phyloP scores from a whole-genome alignment of 345 rosid species.

The Lagerstroemia speciosa region DNA sequence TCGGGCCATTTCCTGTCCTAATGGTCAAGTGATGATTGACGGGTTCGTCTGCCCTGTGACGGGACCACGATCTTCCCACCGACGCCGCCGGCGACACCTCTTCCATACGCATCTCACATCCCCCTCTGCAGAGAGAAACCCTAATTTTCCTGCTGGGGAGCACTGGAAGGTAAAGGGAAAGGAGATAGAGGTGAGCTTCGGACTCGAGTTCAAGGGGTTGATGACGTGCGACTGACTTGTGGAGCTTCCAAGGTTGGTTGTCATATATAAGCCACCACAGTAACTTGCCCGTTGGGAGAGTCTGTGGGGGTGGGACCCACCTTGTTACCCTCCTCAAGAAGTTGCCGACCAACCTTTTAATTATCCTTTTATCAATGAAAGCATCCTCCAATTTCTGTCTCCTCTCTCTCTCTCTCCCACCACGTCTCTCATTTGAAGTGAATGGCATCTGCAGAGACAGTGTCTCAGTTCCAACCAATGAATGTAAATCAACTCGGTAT shows the following conservation, averaged over 20 bases:
- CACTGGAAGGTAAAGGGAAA: not conserved
- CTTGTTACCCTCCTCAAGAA: not conserved
- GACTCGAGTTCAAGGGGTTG: not conserved
- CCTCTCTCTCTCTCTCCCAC: too few relatives aligned
- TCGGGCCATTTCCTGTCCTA: too few relatives aligned
- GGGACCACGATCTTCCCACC: not conserved
- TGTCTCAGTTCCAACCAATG: too few relatives aligned
- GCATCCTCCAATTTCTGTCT: too few relatives aligned
- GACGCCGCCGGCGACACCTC: not conserved
- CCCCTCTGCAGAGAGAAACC: not conserved
- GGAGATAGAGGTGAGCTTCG: not conserved
- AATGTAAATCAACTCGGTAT: too few relatives aligned
- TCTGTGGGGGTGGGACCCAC: not conserved
- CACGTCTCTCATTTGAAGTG: too few relatives aligned
- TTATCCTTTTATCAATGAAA: too few relatives aligned
- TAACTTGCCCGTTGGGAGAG: too few relatives aligned
- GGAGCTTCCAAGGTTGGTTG: not conserved
- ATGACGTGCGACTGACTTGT: not conserved
- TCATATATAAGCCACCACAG: not conserved
- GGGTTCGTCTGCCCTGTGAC: not conserved
- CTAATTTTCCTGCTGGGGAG: not conserved
- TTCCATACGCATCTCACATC: not conserved
- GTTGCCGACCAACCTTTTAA: not conserved
- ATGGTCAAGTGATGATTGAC: slow-evolving; percentile 16
- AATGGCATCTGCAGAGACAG: too few relatives aligned